A percentile compares a stretch with the other conserved stretches of the same genome.
These are phyloP conservation scores for Solanum sitiens DNA, from an alignment of 257 asterid species.

Conservation along the genomic window DNA sequence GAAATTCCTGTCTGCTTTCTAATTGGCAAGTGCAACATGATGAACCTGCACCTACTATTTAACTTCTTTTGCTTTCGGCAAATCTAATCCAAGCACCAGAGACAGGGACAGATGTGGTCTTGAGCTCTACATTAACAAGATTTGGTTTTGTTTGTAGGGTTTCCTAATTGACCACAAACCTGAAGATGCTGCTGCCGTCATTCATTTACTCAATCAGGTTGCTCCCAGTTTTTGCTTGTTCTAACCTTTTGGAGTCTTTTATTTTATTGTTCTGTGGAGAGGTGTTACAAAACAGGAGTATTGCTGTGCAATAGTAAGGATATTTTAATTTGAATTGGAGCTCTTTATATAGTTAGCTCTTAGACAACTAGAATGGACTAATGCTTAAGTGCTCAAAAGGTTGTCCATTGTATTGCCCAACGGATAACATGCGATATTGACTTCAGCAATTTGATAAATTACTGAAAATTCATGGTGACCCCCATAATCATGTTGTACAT, in stretches of 20 bases:
- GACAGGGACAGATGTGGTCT: not conserved
- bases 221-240: not conserved
- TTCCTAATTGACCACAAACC: conserved; percentile 69
- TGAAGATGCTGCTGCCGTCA: conserved; percentile 61
- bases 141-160: conserved; percentile 41
- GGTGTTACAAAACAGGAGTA: not conserved
- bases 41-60: not conserved
- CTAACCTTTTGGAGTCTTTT: not conserved
- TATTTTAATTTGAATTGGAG: not conserved
- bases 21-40: not conserved
- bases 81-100: not conserved
- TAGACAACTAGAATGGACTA: not conserved
- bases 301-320: not conserved
- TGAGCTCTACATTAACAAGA: not conserved
- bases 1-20: not conserved
- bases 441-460: not conserved
- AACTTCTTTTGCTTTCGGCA: not conserved
- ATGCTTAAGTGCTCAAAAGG: not conserved
- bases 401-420: not conserved
- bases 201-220: conserved; percentile 68
- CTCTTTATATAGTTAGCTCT: not conserved
- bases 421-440: not conserved
- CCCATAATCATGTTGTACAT: not conserved
- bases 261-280: not conserved
- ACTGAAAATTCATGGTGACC: not conserved